Evolutionary conservation across 192 early-diverging fungal genomes (phyloP), one percentile per base, ranked within the genome.

Genomic region (Rhizoclosmatium sp.): DNA sequence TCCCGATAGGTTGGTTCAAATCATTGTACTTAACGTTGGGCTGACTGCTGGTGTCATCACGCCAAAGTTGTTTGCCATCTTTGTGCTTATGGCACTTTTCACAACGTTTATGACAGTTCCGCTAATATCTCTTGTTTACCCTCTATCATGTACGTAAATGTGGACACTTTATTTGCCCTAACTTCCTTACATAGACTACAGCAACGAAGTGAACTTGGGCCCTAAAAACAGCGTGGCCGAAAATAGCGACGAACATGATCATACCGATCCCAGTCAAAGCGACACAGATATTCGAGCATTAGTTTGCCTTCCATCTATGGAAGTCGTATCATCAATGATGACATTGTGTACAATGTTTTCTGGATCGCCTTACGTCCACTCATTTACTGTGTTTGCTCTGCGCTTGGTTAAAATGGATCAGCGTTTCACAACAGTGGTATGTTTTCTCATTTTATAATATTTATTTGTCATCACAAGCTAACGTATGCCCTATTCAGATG

Each of bases 1-100:
- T 31, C 21, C 42, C 71, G 69, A 21, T 68, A 91, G 93, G 49
- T 87, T 98, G 45, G 94, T 98, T 23, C 95, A 98, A 82, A 85
- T 98, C 4, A 97, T 97, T 74, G 95, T 98, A 31, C 87, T 98
- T 4, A 97, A 98, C 82, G 89, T 98, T 71, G 96, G 97, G 2
- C 85, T 93, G 69, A 85, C 93, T 54, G 92, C 94, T 3, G 90
- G 91, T 7, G 93, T n/a, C n/a, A n/a, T n/a, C n/a, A 56, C 54
- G 7, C 19, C 42, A n/a, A 45, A 78, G n/a, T 80, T 94, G 21
- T 93, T 92, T 68, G 83, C 86, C 39, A 89, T 95, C 81, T 91
- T 91, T 87, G 89, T 95, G 42, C 82, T 94, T 7, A 94, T 92
- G 92, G 94, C 94, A 23, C 73, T 96, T 65, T 83, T 94, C 5